Conservation (phyloP, 2,329 filamentous ascomycete genomes). For the Fusarium sp. region DNA sequence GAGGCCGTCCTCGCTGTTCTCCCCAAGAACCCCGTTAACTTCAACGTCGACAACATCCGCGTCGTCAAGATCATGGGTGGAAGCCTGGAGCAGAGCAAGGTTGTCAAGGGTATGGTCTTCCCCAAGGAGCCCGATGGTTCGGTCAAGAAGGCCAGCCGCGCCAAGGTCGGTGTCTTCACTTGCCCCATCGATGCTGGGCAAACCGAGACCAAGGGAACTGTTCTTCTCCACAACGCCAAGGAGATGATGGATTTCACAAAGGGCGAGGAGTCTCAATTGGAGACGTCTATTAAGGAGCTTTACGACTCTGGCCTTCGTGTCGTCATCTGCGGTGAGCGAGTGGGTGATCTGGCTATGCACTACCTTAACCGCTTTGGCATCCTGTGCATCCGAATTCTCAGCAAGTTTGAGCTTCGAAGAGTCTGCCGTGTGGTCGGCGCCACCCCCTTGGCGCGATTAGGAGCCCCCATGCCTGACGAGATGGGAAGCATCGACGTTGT, state of each 20-base stretch:
- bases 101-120: conserved; percentile 99
- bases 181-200: conserved; percentile 95
- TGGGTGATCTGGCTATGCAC: conserved; percentile 95
- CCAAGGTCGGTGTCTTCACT: conserved; percentile 96
- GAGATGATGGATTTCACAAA: conserved; percentile 99
- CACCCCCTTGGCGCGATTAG: conserved; percentile 93
- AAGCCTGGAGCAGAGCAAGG: conserved; percentile 90
- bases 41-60: conserved; percentile 98
- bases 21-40: conserved; percentile 94
- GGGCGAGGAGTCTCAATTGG: conserved; percentile 93
- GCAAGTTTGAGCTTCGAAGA: conserved; percentile 96
- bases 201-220: conserved; percentile 99
- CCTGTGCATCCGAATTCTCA: conserved; percentile 94
- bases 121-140: conserved; percentile 92
- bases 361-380: conserved; percentile 98
- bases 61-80: conserved; percentile 99
- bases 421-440: conserved; percentile 96
- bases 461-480: conserved; percentile 99
- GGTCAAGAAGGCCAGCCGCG: conserved; percentile 90
- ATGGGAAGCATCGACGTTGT: conserved; percentile 96
- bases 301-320: conserved; percentile 94
- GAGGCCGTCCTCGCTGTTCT: conserved; percentile 88
- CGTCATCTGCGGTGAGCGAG: conserved; percentile 89
- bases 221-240: conserved; percentile 95
- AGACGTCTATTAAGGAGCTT: conserved; percentile 92